Base-by-base conservation (phyloP, 306 rosid species). In the Casuarina cunninghamiana region DNA sequence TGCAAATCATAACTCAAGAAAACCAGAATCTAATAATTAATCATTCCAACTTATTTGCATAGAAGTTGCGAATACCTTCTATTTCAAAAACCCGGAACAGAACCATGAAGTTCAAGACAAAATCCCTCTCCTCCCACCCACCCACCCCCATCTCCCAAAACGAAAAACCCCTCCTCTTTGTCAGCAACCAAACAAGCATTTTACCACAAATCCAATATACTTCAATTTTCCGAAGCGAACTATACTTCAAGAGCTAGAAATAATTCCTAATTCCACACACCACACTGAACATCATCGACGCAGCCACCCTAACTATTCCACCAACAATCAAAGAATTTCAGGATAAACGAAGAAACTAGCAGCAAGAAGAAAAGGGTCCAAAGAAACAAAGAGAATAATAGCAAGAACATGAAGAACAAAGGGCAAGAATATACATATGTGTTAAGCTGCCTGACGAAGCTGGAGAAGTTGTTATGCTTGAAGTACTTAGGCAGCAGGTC, bases 381-480 rank as follows among this genome's bases (percentile, higher is more conserved):
- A 35, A 35, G 68, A 10, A 35, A 61, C 11, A 1, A 42, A 68
- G 49, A 32, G n/a, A 67, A 37, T 49, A 11, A 17, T 44, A 67
- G 17, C 0, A 17, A 38, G 6, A 54, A 5, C 10, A 41, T n/a
- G 58, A 75, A 54, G 55, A 54, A 5, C 0, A 50, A 15, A 77
- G 35, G 21, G 60, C 2, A 50, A 19, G 55, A 3, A 10, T 85
- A 78, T 83, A 95, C 99, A 42, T 95, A 95, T 16, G 97, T 95
- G 82, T 95, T 95, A 75, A 95, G 74, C 91, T 95, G 99, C 81
- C 99, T 79, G 32, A 92, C 97, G 77, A 95, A 92, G 80, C 97
- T 95, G 69, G 97, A 95, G 88, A 95, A 95, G 81, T 95, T 95
- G 73, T 87, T 92, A 77, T 95, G 97, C 86, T 95, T 95, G 89